These are phyloP conservation scores for Diospyros kaki DNA, from an alignment of 148 eudicot genomes.

Conservation along the genomic window DNA sequence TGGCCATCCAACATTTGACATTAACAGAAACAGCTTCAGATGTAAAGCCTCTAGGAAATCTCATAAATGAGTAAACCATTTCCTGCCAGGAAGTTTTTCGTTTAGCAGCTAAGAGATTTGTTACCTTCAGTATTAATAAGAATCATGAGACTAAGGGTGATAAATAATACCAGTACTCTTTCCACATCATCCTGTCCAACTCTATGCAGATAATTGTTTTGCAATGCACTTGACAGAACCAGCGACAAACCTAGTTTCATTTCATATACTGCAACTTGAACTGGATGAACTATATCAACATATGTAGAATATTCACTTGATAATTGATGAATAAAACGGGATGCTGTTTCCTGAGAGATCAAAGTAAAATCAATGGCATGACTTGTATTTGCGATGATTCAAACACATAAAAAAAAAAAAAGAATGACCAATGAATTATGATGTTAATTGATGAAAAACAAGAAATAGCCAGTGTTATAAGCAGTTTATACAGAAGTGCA, in stretches of 20 bases:
- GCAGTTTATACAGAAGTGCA: background rate
- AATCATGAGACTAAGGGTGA: background rate
- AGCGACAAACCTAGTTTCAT: slow-evolving; percentile 83
- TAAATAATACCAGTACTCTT: slow-evolving; percentile 44
- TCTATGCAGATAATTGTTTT: slow-evolving; percentile 34
- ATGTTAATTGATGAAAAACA: background rate
- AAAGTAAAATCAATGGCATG: background rate
- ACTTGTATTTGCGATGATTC: background rate
- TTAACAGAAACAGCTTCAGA: slow-evolving; percentile 41
- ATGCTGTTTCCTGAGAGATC: slow-evolving; percentile 59
- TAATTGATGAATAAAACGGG: slow-evolving; percentile 59
- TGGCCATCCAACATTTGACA: slow-evolving; percentile 22
- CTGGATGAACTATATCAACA: slow-evolving; percentile 73
- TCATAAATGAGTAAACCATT: slow-evolving; percentile 59
- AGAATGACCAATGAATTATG: background rate
- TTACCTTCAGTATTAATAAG: background rate
- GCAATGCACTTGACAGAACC: slow-evolving; percentile 47
- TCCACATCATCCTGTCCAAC: slow-evolving; percentile 40
- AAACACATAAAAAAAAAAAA: background rate
- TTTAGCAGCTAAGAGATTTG: background rate
- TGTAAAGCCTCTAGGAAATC: slow-evolving; percentile 63
- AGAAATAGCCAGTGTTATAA: background rate
- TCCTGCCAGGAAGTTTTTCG: slow-evolving; percentile 41
- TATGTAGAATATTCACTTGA: slow-evolving; percentile 64
- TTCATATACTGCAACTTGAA: slow-evolving; percentile 88